Base-by-base conservation (phyloP, 2,329 filamentous ascomycete species). In the Aspergillus terreus region DNA sequence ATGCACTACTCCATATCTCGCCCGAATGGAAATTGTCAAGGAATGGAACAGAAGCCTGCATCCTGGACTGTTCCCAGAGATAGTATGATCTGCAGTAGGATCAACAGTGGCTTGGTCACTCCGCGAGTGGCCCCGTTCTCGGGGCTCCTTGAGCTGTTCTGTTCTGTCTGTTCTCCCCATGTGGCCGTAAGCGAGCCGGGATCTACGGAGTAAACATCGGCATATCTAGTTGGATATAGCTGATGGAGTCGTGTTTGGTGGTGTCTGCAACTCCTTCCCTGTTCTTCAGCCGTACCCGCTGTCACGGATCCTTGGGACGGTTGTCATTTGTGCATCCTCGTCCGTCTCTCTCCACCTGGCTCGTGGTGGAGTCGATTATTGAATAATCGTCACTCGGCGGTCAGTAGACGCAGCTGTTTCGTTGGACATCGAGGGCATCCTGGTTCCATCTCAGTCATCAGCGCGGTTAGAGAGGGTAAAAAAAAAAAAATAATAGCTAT, bases 141-240 rank as follows among this genome's bases (percentile, higher is more conserved):
- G 7, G 27, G 3, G 27, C 6, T 30, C 27, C 27, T 11, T 30
- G 27, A 30, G 27, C 7, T 36, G 44, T n/a, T 19, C 19, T 14
- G 17, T 21, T 19, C 19, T 14, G 17, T 21, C 21, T 6, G 23
- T 23, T 23, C 23, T 23, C 25, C 33, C 46, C 46, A 47, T 47
- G 46, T 47, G 46, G 46, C 21, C 46, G 35, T 47, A 41, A 47
- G 46, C 46, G 35, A 47, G 21, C 33, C 15, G 6, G 12, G 46
- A 38, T 47, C 46, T 32, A 19, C 19, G 19, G 19, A 19, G 19
- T 19, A 30, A 32, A 19, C 27, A 32, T 14, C 6, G 25, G 17
- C 12, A n/a, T 15, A 23, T 23, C 4, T 23, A 4, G 36, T n/a
- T 40, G 36, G 11, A 27, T 1, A 11, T 9, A 23, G 6, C 25